Base-by-base conservation (phyloP, 306 rosid species). In the Dryas drummondii region DNA sequence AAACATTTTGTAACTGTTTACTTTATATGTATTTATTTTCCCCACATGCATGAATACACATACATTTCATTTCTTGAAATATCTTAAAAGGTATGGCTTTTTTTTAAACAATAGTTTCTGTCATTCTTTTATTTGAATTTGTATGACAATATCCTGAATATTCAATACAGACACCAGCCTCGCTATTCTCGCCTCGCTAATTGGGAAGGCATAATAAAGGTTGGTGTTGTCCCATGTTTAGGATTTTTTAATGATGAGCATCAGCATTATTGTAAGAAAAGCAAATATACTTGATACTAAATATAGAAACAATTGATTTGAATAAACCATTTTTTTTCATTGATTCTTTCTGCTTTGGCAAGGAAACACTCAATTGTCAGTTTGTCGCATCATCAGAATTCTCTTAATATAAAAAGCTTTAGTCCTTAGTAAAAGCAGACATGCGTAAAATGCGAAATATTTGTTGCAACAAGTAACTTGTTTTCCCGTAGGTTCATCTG, bases 181-280 rank as follows among this genome's bases (percentile, higher is more conserved):
- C 88, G 42, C 58, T 86, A 85, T 82, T 64, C 96, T 75, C 96
- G 93, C 69, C 97, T 94, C 22, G 96, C 97, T 63, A 88, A 94
- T 81, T 94, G 98, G 99, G 99, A 94, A 81, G 96, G 91, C 76
- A 94, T 94, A 66, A 80, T 87, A 79, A 88, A 87, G 87, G 97
- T 94, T 40, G 42, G 84, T 72, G 61, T 46, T 47, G 6, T 55
- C 17, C 46, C 53, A 19, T 3, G 17, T 49, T 69, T 61, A 42
- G 40, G 45, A 59, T 53, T 58, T 10, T 0, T 70, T 19, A 3
- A 37, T 65, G 22, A 4, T 41, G 26, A 26, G 73, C 64, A 13
- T 52, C 26, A 15, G 54, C 40, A 54, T 65, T 22, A 11, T 52
- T 32, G 9, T 70, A 42, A 0, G 22, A 70, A 42, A 0, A n/a